Base-by-base conservation (phyloP, 768 basidiomycete genomes). In the Fomitopsis pulvina region DNA sequence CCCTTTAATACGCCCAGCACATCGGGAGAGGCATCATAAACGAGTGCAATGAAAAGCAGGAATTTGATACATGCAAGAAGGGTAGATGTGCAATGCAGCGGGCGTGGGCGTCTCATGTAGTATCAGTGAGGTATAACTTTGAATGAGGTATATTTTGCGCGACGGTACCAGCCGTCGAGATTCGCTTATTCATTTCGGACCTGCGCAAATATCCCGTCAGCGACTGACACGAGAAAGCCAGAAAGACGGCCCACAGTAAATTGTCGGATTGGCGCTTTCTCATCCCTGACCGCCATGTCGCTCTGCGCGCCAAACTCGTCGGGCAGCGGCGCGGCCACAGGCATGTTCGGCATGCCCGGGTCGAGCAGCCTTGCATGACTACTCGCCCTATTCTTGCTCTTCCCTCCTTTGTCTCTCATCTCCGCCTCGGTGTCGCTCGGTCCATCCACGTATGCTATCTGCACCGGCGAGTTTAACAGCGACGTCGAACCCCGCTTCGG, bases 131-230 rank as follows among this genome's bases (percentile, higher is more conserved):
- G 55, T 57, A 57, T 57, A 44, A 24, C 43, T 50, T 22, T n/a
- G 47, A 25, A 41, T 29, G 42, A 20, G 41, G 34, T 37, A 37
- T 37, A 37, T 4, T 37, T 5, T 12, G 6, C 14, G 34, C 34
- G 34, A 14, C 14, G 34, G 34, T 18, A 16, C 4, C 14, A 16
- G 34, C 34, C 34, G 39, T 29, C 22, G 45, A 28, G 27, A 32
- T 45, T 9, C 37, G 26, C 32, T 56, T 29, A 58, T 47, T 58
- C 52, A 50, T 58, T 58, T 43, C 57, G 57, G 47, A 58, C 54
- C 57, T 58, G 26, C 27, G 21, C 2, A 21, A 38, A n/a, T n/a
- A n/a, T n/a, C 4, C 25, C 16, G 25, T 22, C 4, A 28, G 20
- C 18, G 16, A 20, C 26, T 41, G 27, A 9, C 2, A 0, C n/a